Conservation (phyloP, 148 eudicot species). For the Chenopodium formosanum region DNA sequence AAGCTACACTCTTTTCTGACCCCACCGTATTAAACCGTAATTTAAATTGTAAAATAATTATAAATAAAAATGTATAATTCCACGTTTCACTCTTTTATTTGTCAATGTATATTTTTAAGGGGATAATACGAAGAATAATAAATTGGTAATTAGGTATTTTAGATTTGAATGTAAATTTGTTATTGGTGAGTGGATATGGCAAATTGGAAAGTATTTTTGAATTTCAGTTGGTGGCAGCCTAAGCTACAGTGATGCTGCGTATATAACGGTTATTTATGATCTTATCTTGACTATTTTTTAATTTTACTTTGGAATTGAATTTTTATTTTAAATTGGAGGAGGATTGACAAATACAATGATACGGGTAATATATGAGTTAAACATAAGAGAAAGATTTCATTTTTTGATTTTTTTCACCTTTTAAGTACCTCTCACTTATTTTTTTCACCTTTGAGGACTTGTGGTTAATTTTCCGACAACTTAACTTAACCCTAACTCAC, state of each 20-base stretch:
- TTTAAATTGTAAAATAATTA: conserved; percentile 13
- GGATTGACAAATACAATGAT: too few relatives aligned
- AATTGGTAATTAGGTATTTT: too few relatives aligned
- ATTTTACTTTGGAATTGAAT: too few relatives aligned
- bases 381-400: too few relatives aligned
- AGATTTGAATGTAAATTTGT: background rate
- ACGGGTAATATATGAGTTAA: too few relatives aligned
- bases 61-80: background rate
- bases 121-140: too few relatives aligned
- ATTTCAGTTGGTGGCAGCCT: conserved; percentile 8
- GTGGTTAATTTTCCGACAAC: too few relatives aligned
- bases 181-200: background rate
- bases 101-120: background rate
- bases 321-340: too few relatives aligned
- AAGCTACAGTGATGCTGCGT: background rate
- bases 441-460: too few relatives aligned
- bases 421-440: too few relatives aligned
- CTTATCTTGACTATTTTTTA: background rate
- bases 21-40: conserved; percentile 18
- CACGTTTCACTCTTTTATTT: background rate
- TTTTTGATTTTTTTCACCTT: too few relatives aligned
- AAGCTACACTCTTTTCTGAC: conserved; percentile 10
- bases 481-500: too few relatives aligned
- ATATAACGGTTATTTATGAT: background rate
- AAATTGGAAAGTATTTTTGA: conserved; percentile 12